phyloP scores from a whole-genome alignment of 2,329 filamentous ascomycete species.

The Conoideocrella luteorostrata region DNA sequence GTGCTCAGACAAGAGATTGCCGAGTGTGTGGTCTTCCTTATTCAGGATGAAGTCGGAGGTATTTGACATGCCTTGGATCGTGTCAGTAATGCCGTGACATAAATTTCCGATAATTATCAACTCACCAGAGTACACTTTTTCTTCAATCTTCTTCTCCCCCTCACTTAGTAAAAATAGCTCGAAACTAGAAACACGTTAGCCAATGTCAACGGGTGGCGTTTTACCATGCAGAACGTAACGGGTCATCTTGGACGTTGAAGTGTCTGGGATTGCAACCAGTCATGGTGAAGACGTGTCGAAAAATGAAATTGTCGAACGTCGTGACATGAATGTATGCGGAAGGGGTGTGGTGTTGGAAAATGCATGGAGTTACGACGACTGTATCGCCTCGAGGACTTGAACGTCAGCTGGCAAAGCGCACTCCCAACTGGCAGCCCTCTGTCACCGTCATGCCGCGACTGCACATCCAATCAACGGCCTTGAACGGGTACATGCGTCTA shows the following conservation, averaged over 20 bases:
- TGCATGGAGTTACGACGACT: background rate
- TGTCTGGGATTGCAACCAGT: constrained; percentile 33
- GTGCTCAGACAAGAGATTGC: constrained; percentile 79
- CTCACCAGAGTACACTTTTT: constrained; percentile 83
- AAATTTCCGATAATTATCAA: background rate
- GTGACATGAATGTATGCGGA: background rate
- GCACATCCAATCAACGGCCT: background rate
- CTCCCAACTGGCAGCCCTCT: constrained; percentile 1
- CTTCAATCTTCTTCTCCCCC: constrained; percentile 89
- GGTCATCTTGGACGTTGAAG: constrained; percentile 29
- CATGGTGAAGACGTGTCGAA: constrained; percentile 17
- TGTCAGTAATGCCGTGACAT: background rate
- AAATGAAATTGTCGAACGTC: too few relatives aligned
- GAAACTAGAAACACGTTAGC: constrained; percentile 53
- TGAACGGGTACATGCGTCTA: too few relatives aligned
- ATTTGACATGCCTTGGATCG: constrained; percentile 66
- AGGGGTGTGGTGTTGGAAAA: background rate
- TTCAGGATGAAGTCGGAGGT: constrained; percentile 92
- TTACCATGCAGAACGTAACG: too few relatives aligned
- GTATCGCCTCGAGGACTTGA: too few relatives aligned
- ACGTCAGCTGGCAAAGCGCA: background rate
- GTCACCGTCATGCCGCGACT: background rate
- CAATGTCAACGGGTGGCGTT: too few relatives aligned
- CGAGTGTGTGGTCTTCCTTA: constrained; percentile 95
- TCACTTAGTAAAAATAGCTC: constrained; percentile 85